Conservation (phyloP, 768 basidiomycete species). For the Leucocoprinus leucothites region DNA sequence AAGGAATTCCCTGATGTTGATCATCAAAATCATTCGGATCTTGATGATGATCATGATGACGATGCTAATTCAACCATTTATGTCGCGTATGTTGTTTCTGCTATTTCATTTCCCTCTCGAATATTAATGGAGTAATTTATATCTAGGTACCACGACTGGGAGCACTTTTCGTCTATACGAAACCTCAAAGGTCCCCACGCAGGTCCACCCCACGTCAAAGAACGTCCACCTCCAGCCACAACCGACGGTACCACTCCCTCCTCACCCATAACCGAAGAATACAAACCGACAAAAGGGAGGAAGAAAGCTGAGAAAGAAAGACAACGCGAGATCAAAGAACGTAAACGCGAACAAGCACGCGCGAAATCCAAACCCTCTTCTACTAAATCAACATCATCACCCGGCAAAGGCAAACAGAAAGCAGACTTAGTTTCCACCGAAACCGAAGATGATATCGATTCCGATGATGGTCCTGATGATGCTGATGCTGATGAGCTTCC, state of each 20-base stretch:
- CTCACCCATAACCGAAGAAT: conserved; percentile 20
- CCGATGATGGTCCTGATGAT: not conserved
- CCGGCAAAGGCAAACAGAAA: not conserved
- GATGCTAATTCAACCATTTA: conserved; percentile 50
- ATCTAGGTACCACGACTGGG: conserved; percentile 85
- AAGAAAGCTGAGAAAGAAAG: conserved; percentile 31
- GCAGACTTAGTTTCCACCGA: not conserved
- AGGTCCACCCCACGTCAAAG: conserved; percentile 64
- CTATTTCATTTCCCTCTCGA: not conserved
- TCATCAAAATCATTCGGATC: too few species aligned
- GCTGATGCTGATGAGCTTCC: too few species aligned
- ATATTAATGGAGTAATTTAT: not conserved
- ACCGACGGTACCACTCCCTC: conserved; percentile 26
- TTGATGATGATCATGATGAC: conserved; percentile 19
- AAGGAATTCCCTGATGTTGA: too few species aligned
- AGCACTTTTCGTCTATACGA: conserved; percentile 92
- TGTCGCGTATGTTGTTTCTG: conserved; percentile 66
- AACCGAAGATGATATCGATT: not conserved
- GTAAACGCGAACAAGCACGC: conserved; percentile 20
- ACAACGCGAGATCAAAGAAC: conserved; percentile 21
- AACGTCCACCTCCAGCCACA: conserved; percentile 31
- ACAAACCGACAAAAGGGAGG: conserved; percentile 20
- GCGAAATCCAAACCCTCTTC: conserved; percentile 13
- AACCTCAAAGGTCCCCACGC: conserved; percentile 82
- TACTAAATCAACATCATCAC: not conserved